Evolutionary conservation across 139 green algal genomes (phyloP).

Genomic region (Chlorella ohadii): DNA sequence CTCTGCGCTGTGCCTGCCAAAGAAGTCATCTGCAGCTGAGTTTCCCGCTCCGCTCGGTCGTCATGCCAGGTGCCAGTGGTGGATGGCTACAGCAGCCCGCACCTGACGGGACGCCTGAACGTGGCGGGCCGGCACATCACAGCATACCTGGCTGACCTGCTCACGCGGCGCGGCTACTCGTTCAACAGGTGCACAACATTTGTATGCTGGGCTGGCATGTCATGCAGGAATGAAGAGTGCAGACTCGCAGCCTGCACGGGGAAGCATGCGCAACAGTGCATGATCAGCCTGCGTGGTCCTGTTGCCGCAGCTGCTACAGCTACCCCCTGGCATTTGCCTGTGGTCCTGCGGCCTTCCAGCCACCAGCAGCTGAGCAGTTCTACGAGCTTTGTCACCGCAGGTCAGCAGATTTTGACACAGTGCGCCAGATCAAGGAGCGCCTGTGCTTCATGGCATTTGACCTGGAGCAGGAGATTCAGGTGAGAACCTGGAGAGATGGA

Average conservation of each 20-base stretch:
- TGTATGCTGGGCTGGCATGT: neutral
- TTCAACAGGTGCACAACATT: slow-evolving; percentile 68
- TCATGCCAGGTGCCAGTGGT: slow-evolving; percentile 74
- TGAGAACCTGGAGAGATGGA: slow-evolving; percentile 1
- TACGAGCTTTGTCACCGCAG: too few species aligned
- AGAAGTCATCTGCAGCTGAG: too few species aligned
- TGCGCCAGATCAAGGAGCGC: slow-evolving; percentile 73
- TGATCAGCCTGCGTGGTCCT: too few species aligned
- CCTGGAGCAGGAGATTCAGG: slow-evolving; percentile 57
- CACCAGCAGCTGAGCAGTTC: too few species aligned
- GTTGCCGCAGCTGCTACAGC: too few species aligned
- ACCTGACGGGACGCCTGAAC: slow-evolving; percentile 79
- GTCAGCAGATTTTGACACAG: slow-evolving; percentile 72
- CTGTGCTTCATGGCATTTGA: slow-evolving; percentile 82
- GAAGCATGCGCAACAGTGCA: too few species aligned
- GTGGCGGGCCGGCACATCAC: slow-evolving; percentile 83
- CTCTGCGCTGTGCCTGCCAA: too few species aligned
- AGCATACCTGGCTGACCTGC: slow-evolving; percentile 78
- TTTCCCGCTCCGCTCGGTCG: neutral
- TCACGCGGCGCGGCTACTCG: slow-evolving; percentile 71
- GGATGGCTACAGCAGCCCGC: slow-evolving; percentile 78
- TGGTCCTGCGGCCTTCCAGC: too few species aligned
- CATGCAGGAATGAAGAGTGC: too few species aligned
- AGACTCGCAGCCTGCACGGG: too few species aligned
- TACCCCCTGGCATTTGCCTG: too few species aligned